phyloP scores from a whole-genome alignment of 768 basidiomycete species.

The Hygrophorus pudorinus region DNA sequence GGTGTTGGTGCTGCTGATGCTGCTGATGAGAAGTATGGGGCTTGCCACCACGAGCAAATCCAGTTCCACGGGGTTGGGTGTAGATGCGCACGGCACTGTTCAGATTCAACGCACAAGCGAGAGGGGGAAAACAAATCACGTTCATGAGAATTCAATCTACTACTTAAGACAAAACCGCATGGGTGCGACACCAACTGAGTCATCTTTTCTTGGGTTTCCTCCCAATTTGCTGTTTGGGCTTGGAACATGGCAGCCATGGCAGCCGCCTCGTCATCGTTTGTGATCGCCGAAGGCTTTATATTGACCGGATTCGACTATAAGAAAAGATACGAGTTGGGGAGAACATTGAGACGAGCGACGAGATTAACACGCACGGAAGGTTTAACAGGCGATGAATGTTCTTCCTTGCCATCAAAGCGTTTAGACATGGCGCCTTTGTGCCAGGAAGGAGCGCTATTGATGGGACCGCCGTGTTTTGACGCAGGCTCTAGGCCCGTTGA shows the following conservation, averaged over 20 bases:
- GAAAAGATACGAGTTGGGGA: background rate
- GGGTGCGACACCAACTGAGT: constrained; percentile 84
- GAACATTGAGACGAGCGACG: constrained; percentile 3
- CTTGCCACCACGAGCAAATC: constrained; percentile 53
- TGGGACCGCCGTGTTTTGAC: constrained; percentile 21
- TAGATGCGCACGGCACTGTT: constrained; percentile 63
- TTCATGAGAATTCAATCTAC: constrained; percentile 70
- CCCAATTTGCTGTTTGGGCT: constrained; percentile 90
- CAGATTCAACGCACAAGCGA: constrained; percentile 16
- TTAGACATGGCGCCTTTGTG: constrained; percentile 74
- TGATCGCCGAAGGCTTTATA: constrained; percentile 33
- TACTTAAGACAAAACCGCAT: constrained; percentile 41
- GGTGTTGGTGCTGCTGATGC: constrained; percentile 33
- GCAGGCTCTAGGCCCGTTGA: constrained; percentile 41
- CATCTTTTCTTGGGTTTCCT: constrained; percentile 99
- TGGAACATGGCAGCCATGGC: constrained; percentile 98
- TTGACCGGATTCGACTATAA: constrained; percentile 17
- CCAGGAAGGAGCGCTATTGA: constrained; percentile 36
- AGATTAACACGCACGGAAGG: constrained; percentile 18
- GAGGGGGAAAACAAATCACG: constrained; percentile 30
- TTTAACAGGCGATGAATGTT: constrained; percentile 26
- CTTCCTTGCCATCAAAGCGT: constrained; percentile 84
- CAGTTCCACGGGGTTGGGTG: constrained; percentile 51
- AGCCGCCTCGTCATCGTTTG: constrained; percentile 77
- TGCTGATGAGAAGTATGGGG: constrained; percentile 39